Conservation (phyloP, 2,329 filamentous ascomycete genomes). For the Lachnellula suecica region DNA sequence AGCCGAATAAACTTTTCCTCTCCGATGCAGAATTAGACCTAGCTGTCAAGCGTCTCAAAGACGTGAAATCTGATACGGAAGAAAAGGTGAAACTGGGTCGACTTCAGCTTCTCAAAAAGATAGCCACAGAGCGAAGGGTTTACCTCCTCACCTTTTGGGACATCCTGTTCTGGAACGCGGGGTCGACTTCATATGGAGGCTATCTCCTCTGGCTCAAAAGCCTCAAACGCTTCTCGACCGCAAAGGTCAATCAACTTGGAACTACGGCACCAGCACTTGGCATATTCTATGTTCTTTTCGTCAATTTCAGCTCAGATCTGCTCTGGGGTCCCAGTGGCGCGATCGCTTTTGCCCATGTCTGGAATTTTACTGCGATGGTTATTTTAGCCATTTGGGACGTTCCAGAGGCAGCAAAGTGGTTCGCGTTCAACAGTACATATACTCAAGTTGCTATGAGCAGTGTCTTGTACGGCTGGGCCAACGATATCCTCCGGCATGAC, state of each 20-base stretch:
- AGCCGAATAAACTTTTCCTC: slow-evolving; percentile 48
- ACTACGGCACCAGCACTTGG: slow-evolving; percentile 53
- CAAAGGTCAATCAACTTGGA: slow-evolving; percentile 50
- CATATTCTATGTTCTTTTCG: slow-evolving; percentile 53
- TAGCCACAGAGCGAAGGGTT: slow-evolving; percentile 45
- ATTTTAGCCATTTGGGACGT: slow-evolving; percentile 57
- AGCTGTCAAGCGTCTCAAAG: slow-evolving; percentile 44
- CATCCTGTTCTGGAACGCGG: slow-evolving; percentile 56
- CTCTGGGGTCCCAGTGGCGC: slow-evolving; percentile 52
- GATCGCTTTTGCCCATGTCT: slow-evolving; percentile 48
- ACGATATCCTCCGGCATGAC: slow-evolving; percentile 41
- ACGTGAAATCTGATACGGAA: slow-evolving; percentile 48
- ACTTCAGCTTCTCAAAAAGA: slow-evolving; percentile 38
- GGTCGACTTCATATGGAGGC: slow-evolving; percentile 46
- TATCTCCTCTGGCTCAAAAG: slow-evolving; percentile 60
- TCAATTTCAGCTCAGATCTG: slow-evolving; percentile 55
- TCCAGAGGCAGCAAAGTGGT: slow-evolving; percentile 53
- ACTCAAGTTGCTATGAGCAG: slow-evolving; percentile 45
- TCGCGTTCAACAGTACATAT: slow-evolving; percentile 47
- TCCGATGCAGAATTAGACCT: slow-evolving; percentile 46
- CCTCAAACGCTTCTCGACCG: slow-evolving; percentile 44
- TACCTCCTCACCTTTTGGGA: slow-evolving; percentile 51
- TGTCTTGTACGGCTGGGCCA: slow-evolving; percentile 47
- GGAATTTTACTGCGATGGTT: slow-evolving; percentile 53
- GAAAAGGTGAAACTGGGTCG: slow-evolving; percentile 46